These are phyloP conservation scores for Globisporangium nodosum DNA, from an alignment of 352 stramenopile species.

Conservation along the genomic window DNA sequence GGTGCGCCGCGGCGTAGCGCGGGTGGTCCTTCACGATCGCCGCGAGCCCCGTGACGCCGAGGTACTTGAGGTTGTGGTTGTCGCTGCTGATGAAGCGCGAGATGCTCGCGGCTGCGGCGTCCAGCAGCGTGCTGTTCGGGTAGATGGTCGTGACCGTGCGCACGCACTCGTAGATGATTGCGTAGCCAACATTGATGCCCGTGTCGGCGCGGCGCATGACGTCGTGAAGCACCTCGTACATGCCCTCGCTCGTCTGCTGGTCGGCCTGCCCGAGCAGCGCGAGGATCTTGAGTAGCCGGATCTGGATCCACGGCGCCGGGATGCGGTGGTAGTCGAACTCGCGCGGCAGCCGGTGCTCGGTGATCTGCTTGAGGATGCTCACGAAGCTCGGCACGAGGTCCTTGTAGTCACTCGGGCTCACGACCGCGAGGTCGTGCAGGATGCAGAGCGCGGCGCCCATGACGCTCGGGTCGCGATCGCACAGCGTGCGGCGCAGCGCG, in stretches of 20 bases:
- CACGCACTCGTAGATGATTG: slow-evolving; percentile 99
- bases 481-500: slow-evolving; percentile 94
- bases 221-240: slow-evolving; percentile 99
- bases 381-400: slow-evolving; percentile 98
- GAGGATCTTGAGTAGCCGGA: slow-evolving; percentile 96
- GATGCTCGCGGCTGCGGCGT: slow-evolving; percentile 91
- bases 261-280: slow-evolving; percentile 93
- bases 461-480: slow-evolving; percentile 97
- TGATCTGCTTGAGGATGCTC: slow-evolving; percentile 99
- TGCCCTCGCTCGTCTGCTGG: slow-evolving; percentile 93
- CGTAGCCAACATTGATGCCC: slow-evolving; percentile 99
- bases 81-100: slow-evolving; percentile 93
- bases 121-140: slow-evolving; percentile 96
- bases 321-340: slow-evolving; percentile 99
- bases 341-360: slow-evolving; percentile 96
- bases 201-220: slow-evolving; percentile 98
- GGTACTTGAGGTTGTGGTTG: slow-evolving; percentile 98
- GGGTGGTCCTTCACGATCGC: slow-evolving; percentile 96
- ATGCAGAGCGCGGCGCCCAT: slow-evolving; percentile 96
- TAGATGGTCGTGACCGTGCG: slow-evolving; percentile 99
- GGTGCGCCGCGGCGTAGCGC: slow-evolving; percentile 97
- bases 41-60: slow-evolving; percentile 98
- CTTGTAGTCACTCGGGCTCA: slow-evolving; percentile 94
- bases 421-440: slow-evolving; percentile 90
- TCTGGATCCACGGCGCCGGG: slow-evolving; percentile 99